Evolutionary conservation across 805 yeast genomes (phyloP).

Genomic region (Suhomyces sp.): DNA sequence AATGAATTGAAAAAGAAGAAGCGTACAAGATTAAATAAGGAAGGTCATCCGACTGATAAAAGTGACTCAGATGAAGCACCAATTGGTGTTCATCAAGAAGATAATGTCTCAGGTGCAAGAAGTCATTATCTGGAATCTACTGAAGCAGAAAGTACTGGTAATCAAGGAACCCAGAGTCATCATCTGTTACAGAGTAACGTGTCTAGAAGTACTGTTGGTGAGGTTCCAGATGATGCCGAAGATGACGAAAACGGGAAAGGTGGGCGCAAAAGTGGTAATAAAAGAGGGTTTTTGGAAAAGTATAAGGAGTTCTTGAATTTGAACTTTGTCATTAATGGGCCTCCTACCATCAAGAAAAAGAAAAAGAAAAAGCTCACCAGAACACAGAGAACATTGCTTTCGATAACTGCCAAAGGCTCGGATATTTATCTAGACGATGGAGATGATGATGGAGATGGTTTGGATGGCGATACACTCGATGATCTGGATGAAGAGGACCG

Average conservation of each 20-base stretch:
- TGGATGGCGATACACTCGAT: conserved; percentile 6
- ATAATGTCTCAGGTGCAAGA: background rate
- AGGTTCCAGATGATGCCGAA: background rate
- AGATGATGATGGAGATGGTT: conserved; percentile 6
- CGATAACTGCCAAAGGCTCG: conserved; percentile 20
- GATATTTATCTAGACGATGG: conserved; percentile 2
- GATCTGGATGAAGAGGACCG: conserved; percentile 8
- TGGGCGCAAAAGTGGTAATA: background rate
- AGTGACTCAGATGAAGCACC: conserved; percentile 20
- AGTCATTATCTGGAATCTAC: background rate
- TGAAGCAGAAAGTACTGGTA: too few species aligned
- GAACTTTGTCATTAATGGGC: background rate
- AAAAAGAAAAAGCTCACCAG: conserved; percentile 7
- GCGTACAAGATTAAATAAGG: conserved; percentile 1
- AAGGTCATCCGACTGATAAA: background rate
- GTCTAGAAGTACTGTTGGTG: conserved; percentile 1
- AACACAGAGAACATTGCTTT: conserved; percentile 19
- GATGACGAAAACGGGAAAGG: background rate
- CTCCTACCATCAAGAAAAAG: background rate
- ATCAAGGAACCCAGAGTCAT: too few species aligned
- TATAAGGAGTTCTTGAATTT: conserved; percentile 1
- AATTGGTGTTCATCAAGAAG: too few species aligned
- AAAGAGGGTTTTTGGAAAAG: background rate
- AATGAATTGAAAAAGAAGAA: conserved; percentile 20
- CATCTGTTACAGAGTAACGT: conserved; percentile 33